These are phyloP conservation scores for Solanum rostratum DNA, from an alignment of 257 asterid genomes.

Conservation along the genomic window DNA sequence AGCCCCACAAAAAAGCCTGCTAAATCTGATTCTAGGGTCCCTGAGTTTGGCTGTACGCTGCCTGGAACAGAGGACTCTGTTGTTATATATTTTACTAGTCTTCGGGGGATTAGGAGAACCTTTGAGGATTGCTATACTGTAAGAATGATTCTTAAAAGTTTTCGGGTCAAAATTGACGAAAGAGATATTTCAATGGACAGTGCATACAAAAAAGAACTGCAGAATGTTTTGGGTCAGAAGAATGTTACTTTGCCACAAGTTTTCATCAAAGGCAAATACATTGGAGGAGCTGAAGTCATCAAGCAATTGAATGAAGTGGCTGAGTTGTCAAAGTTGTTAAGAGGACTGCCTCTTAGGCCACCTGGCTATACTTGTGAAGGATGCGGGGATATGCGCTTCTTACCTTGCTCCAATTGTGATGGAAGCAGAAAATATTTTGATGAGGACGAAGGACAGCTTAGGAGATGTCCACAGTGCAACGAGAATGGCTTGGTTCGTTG, in stretches of 20 bases:
- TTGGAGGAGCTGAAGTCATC: slow-evolving; percentile 41
- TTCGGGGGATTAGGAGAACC: slow-evolving; percentile 69
- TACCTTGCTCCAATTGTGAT: slow-evolving; percentile 38
- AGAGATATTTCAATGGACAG: slow-evolving; percentile 78
- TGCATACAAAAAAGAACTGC: slow-evolving; percentile 59
- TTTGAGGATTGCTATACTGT: slow-evolving; percentile 67
- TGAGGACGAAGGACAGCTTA: slow-evolving; percentile 29
- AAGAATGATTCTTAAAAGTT: slow-evolving; percentile 62
- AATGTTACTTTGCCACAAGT: slow-evolving; percentile 66
- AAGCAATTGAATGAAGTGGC: slow-evolving; percentile 40
- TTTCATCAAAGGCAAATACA: slow-evolving; percentile 53
- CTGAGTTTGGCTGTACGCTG: not conserved
- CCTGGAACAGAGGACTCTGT: slow-evolving; percentile 91
- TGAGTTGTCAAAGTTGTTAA: slow-evolving; percentile 28
- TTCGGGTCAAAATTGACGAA: slow-evolving; percentile 62
- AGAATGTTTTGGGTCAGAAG: slow-evolving; percentile 52
- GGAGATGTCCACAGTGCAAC: slow-evolving; percentile 17
- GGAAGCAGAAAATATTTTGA: slow-evolving; percentile 50
- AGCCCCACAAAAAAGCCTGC: slow-evolving; percentile 5
- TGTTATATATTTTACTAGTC: slow-evolving; percentile 76
- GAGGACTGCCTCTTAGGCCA: slow-evolving; percentile 27
- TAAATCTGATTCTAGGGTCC: slow-evolving; percentile 16
- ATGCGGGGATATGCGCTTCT: slow-evolving; percentile 43
- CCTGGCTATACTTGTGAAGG: slow-evolving; percentile 27
- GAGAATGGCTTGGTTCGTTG: slow-evolving; percentile 16